Percentiles rank a stretch among this genome's conserved stretches.
Evolutionary conservation across 495 filamentous ascomycete genomes (phyloP).

Genomic region (Podospora comata): DNA sequence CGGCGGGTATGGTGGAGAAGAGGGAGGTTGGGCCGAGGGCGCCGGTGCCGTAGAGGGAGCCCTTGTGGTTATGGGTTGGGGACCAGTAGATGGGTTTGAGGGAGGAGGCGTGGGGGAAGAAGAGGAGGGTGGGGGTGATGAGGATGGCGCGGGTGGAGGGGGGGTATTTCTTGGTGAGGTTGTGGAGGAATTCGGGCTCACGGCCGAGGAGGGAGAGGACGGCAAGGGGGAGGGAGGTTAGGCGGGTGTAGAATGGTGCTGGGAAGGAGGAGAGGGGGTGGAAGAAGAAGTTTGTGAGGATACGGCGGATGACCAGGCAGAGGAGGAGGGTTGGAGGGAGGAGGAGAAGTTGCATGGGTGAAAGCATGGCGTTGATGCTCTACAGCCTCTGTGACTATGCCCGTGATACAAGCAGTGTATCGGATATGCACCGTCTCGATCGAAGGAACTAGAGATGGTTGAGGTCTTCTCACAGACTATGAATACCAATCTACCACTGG

Average conservation of each 20-base stretch:
- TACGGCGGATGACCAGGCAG: neutral
- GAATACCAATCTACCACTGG: too few relatives aligned
- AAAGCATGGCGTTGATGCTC: neutral
- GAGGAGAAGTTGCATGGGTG: neutral
- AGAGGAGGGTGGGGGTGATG: neutral
- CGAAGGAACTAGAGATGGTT: neutral
- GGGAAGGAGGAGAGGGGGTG: neutral
- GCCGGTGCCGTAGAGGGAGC: slow-evolving; percentile 1
- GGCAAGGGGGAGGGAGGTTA: neutral
- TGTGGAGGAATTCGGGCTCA: neutral
- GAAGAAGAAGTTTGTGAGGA: neutral
- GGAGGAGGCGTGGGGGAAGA: neutral
- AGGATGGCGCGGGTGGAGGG: neutral
- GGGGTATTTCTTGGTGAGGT: neutral
- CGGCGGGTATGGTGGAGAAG: neutral
- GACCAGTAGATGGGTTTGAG: slow-evolving; percentile 5
- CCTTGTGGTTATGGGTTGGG: slow-evolving; percentile 2
- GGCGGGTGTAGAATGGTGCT: neutral
- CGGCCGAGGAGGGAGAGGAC: neutral
- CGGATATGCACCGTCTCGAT: too few relatives aligned
- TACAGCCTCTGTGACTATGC: neutral
- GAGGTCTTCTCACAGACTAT: neutral
- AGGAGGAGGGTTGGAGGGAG: neutral
- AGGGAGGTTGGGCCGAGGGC: neutral
- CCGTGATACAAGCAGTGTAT: too few relatives aligned